A percentile compares a stretch with the other conserved stretches of the same genome.
phyloP scores from a whole-genome alignment of 2,329 filamentous ascomycete species.

The Epicoccum nigrum region DNA sequence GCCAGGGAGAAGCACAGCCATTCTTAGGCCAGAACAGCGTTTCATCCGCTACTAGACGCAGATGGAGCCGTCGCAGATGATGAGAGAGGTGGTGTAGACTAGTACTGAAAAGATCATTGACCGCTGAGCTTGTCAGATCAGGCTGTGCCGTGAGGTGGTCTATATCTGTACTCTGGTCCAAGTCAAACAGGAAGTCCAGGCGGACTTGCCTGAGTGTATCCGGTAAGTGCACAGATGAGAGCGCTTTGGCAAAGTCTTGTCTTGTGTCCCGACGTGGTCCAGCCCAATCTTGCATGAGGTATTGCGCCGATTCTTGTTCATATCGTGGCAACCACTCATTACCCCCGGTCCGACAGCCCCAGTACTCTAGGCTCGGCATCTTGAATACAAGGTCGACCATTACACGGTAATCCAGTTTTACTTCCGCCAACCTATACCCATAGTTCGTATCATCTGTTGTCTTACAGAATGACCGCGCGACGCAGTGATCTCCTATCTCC shows the following conservation, averaged over 20 bases:
- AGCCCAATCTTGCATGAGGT: conserved; percentile 19
- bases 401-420: neutral
- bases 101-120: conserved; percentile 24
- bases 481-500: neutral
- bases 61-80: conserved; percentile 18
- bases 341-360: neutral
- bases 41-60: conserved; percentile 19
- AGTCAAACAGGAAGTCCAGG: conserved; percentile 11
- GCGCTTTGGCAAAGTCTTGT: conserved; percentile 22
- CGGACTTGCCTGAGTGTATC: conserved; percentile 18
- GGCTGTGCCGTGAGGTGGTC: conserved; percentile 11
- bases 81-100: conserved; percentile 22
- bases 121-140: conserved; percentile 18
- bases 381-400: neutral
- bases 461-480: neutral
- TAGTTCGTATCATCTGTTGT: neutral
- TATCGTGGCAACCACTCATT: neutral
- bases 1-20: conserved; percentile 13
- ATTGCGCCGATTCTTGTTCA: neutral
- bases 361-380: neutral
- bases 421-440: neutral
- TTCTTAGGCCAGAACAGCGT: conserved; percentile 23
- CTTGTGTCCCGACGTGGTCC: conserved; percentile 27
- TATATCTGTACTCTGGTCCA: neutral
- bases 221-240: conserved; percentile 13